Conservation (phyloP, 1,139 yeast genomes). For the Kluyveromyces sp. region DNA sequence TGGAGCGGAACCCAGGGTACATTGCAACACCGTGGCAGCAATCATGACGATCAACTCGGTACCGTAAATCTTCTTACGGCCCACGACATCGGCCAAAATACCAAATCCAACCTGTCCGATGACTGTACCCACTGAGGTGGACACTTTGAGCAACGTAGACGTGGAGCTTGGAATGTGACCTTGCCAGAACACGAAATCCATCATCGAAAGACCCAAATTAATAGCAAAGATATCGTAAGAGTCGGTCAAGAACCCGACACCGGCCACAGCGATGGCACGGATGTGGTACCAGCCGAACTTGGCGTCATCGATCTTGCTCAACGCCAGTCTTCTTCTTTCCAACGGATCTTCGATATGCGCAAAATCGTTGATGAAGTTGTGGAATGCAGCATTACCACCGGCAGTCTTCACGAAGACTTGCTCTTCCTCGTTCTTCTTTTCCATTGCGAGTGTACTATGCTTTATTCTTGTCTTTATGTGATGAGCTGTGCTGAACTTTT, state of each 20-base stretch:
- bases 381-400: conserved; percentile 90
- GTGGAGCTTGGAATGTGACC: conserved; percentile 61
- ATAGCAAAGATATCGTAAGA: conserved; percentile 89
- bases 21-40: conserved; percentile 71
- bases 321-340: conserved; percentile 83
- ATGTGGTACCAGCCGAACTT: conserved; percentile 84
- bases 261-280: conserved; percentile 82
- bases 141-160: conserved; percentile 68
- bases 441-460: conserved; percentile 11
- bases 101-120: conserved; percentile 89
- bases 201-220: conserved; percentile 70
- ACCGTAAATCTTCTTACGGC: conserved; percentile 87
- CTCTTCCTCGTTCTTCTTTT: conserved; percentile 15
- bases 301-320: conserved; percentile 81
- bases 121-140: conserved; percentile 91
- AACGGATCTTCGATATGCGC: conserved; percentile 81
- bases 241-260: conserved; percentile 91
- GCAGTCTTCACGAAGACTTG: conserved; percentile 35
- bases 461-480: not conserved
- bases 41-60: conserved; percentile 79
- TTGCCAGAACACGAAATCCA: conserved; percentile 65
- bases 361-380: conserved; percentile 74
- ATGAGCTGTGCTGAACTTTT: not conserved
- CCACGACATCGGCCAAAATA: conserved; percentile 71
- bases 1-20: conserved; percentile 59